Conservation (phyloP, 257 asterid genomes). For the Ilex aquifolium region DNA sequence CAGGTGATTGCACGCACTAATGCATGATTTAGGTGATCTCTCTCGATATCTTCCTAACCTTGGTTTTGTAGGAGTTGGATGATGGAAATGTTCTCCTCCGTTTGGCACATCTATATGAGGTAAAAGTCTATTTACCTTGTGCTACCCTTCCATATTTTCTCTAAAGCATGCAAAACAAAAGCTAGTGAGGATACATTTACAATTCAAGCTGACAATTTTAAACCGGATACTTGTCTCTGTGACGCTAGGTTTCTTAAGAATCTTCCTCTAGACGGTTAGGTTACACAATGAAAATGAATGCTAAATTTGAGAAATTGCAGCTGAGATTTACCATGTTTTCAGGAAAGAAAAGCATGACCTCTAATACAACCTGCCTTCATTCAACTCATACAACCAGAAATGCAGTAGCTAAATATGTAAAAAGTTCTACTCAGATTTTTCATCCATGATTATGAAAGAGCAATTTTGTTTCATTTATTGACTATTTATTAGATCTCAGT, state of each 20-base stretch:
- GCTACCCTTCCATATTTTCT: background rate
- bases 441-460: background rate
- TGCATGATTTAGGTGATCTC: background rate
- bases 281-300: background rate
- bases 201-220: background rate
- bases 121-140: slow-evolving; percentile 11
- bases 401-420: background rate
- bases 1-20: slow-evolving; percentile 43
- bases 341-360: background rate
- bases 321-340: background rate
- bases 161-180: background rate
- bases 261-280: background rate
- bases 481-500: background rate
- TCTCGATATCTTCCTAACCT: slow-evolving; percentile 10
- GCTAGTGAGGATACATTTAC: background rate
- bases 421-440: background rate
- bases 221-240: background rate
- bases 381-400: background rate
- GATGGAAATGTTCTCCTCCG: slow-evolving; percentile 68
- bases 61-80: slow-evolving; percentile 45
- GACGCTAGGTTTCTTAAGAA: background rate
- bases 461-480: background rate
- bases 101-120: slow-evolving; percentile 85
- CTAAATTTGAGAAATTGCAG: background rate
- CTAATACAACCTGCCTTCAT: background rate